Evolutionary conservation across 805 yeast species (phyloP).

Genomic region (Maudiozyma turicensis): DNA sequence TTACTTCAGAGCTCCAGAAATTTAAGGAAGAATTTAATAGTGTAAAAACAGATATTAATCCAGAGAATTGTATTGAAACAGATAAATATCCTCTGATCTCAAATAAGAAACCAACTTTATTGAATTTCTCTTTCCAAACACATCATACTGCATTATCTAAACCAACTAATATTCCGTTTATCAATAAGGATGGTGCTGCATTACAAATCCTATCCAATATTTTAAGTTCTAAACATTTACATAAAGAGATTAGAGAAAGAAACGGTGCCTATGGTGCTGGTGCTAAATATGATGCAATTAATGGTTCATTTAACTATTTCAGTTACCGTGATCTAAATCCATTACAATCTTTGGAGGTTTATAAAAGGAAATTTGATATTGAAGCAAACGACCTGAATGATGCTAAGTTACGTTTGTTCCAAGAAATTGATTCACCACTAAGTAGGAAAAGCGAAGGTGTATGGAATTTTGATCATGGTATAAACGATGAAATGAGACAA

Average conservation of each 20-base stretch:
- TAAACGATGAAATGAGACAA: conserved; percentile 74
- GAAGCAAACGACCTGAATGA: conserved; percentile 61
- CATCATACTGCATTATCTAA: conserved; percentile 66
- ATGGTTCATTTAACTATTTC: conserved; percentile 71
- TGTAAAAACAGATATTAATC: background rate
- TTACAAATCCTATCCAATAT: conserved; percentile 75
- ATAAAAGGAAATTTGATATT: conserved; percentile 41
- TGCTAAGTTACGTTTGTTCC: conserved; percentile 87
- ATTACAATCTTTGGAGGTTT: conserved; percentile 51
- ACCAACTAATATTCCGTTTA: conserved; percentile 54
- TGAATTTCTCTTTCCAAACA: conserved; percentile 80
- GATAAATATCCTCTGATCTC: conserved; percentile 4
- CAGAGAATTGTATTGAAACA: background rate
- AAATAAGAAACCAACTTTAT: conserved; percentile 32
- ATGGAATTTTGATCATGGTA: conserved; percentile 51
- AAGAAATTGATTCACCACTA: conserved; percentile 81
- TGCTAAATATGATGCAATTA: conserved; percentile 67
- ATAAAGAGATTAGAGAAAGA: conserved; percentile 83
- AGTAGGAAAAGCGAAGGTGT: conserved; percentile 74
- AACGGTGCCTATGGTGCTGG: conserved; percentile 99
- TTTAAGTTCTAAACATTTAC: conserved; percentile 73
- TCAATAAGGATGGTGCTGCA: conserved; percentile 69
- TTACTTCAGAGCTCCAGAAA: conserved; percentile 20
- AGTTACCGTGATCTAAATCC: conserved; percentile 95
- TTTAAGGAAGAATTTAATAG: conserved; percentile 10